Conservation (phyloP, 495 filamentous ascomycete species). For the Clavariopsis aquatica region DNA sequence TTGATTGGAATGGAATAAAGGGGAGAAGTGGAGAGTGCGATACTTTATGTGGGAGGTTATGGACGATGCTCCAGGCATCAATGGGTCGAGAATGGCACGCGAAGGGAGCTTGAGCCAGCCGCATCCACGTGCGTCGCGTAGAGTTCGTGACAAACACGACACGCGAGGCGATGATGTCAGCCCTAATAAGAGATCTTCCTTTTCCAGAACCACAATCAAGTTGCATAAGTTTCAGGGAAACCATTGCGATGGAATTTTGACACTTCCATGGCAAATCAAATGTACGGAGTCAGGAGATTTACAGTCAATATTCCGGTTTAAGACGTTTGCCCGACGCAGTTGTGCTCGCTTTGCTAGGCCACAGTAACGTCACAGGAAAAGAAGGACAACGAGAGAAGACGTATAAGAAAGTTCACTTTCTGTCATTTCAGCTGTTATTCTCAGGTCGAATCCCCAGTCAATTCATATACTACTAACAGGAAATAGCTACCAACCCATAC, state of each 20-base stretch:
- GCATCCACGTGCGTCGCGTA: conserved; percentile 2
- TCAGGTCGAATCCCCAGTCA: not conserved
- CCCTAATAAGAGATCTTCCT: not conserved
- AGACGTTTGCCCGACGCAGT: not conserved
- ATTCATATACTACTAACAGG: not conserved
- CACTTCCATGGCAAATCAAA: conserved; percentile 4
- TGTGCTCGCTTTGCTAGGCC: not conserved
- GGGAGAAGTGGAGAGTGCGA: not conserved
- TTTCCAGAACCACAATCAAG: not conserved
- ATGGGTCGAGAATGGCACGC: not conserved
- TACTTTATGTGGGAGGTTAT: conserved; percentile 17
- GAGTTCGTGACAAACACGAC: not conserved
- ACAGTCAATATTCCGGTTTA: not conserved
- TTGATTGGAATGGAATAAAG: conserved; percentile 20
- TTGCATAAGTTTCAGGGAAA: not conserved
- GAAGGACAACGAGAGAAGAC: not conserved
- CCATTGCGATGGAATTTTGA: not conserved
- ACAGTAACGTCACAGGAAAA: conserved; percentile 17
- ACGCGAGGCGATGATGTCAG: conserved; percentile 7
- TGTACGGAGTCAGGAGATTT: not conserved
- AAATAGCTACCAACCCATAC: not conserved
- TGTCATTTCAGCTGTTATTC: not conserved
- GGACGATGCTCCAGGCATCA: conserved; percentile 9
- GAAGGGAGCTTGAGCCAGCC: too few species aligned
- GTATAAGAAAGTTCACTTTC: conserved; percentile 9